phyloP scores from a whole-genome alignment of 371 early-diverging fungal genomes.

The Syncephalis plumigaleata region DNA sequence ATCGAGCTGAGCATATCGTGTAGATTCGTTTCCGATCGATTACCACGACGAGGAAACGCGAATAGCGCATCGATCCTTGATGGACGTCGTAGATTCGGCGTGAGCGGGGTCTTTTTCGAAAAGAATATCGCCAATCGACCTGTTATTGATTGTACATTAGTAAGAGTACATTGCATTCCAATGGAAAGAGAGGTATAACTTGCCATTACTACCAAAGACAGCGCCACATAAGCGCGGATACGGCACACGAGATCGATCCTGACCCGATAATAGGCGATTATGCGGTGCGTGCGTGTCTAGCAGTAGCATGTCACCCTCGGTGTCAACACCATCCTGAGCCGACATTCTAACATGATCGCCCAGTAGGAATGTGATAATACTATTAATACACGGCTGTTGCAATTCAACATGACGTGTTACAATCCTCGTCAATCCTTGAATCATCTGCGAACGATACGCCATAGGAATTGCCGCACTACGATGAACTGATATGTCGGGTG shows the following conservation, averaged over 20 bases:
- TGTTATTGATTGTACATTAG: conserved; percentile 22
- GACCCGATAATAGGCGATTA: conserved; percentile 4
- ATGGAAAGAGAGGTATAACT: neutral
- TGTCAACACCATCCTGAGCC: conserved; percentile 13
- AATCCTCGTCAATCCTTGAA: conserved; percentile 32
- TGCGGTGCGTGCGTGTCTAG: too few relatives aligned
- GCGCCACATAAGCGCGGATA: conserved; percentile 87
- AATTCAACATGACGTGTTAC: conserved; percentile 24
- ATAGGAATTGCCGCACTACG: conserved; percentile 59
- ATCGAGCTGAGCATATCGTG: too few relatives aligned
- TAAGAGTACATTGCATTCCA: neutral
- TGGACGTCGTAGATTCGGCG: conserved; percentile 1
- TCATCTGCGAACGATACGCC: conserved; percentile 41
- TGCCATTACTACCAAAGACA: conserved; percentile 62
- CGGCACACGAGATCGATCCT: conserved; percentile 29
- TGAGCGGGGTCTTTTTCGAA: conserved; percentile 15
- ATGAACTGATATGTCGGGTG: conserved; percentile 9
- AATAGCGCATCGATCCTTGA: too few relatives aligned
- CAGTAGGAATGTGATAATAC: conserved; percentile 44
- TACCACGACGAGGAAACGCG: too few relatives aligned
- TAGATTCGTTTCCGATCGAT: too few relatives aligned
- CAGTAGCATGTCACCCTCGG: conserved; percentile 17
- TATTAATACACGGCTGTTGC: conserved; percentile 27
- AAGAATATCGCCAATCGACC: conserved; percentile 18
- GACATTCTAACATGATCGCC: conserved; percentile 6